Evolutionary conservation across 768 basidiomycete species (phyloP).

Genomic region (Tulasnella sp.): DNA sequence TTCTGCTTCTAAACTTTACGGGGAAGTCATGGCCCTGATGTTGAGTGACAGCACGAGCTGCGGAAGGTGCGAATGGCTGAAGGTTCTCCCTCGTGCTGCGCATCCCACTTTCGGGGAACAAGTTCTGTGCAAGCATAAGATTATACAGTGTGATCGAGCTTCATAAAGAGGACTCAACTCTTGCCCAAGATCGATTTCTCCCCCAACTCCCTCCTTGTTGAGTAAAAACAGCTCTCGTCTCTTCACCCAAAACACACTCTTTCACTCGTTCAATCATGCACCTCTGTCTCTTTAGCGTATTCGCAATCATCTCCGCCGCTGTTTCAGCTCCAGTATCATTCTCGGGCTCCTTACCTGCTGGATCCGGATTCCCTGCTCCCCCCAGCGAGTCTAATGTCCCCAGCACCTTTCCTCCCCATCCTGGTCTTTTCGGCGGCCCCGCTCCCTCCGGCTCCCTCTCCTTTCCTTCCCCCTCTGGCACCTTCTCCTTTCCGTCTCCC

Average conservation of each 20-base stretch:
- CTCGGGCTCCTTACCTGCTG: not conserved
- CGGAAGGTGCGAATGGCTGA: not conserved
- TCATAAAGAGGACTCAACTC: not conserved
- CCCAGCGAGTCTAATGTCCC: not conserved
- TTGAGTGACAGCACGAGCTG: not conserved
- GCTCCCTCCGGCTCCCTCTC: not conserved
- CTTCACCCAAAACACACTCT: not conserved
- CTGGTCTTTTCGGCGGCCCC: not conserved
- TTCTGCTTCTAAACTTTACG: not conserved
- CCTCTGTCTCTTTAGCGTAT: not conserved
- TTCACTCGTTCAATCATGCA: not conserved
- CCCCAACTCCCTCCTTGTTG: not conserved
- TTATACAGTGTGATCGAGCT: not conserved
- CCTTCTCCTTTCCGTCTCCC: not conserved
- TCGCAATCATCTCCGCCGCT: not conserved
- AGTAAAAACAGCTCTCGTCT: not conserved
- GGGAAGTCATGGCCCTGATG: not conserved
- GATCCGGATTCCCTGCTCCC: not conserved
- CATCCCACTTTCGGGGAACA: not conserved
- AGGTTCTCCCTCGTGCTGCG: not conserved
- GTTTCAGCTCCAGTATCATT: not conserved
- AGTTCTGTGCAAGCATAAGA: not conserved
- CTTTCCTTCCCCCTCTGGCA: not conserved
- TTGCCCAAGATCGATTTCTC: not conserved
- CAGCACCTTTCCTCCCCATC: not conserved